Evolutionary conservation across 805 yeast genomes (phyloP).

Genomic region (Saccharomycopsis sp.): DNA sequence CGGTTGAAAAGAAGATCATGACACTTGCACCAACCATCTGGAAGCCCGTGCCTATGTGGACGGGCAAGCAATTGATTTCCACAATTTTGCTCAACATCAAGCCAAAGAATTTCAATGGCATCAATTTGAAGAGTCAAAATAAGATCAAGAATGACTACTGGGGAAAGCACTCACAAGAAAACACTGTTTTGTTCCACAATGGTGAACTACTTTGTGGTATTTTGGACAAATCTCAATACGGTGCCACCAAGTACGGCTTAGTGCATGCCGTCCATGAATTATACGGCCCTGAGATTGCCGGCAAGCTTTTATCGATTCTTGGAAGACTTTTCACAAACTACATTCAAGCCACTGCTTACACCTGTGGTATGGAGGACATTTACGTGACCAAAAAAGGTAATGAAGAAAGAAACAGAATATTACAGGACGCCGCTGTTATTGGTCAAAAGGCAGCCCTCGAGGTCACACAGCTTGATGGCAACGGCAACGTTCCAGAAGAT

Average conservation of each 20-base stretch:
- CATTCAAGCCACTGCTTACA: slow-evolving; percentile 84
- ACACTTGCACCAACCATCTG: slow-evolving; percentile 84
- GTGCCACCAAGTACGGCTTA: slow-evolving; percentile 94
- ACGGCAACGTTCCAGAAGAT: slow-evolving; percentile 31
- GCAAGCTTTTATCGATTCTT: slow-evolving; percentile 80
- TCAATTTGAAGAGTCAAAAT: slow-evolving; percentile 74
- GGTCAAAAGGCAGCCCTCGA: slow-evolving; percentile 93
- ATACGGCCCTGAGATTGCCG: slow-evolving; percentile 86
- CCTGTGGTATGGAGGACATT: slow-evolving; percentile 99
- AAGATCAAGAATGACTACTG: slow-evolving; percentile 92
- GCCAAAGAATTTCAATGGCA: slow-evolving; percentile 83
- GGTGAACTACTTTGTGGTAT: slow-evolving; percentile 91
- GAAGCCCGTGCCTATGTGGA: slow-evolving; percentile 90
- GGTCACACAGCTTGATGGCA: slow-evolving; percentile 69
- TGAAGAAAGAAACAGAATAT: slow-evolving; percentile 74
- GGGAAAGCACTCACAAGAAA: slow-evolving; percentile 80
- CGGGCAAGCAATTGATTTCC: slow-evolving; percentile 94
- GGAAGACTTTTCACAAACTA: slow-evolving; percentile 94
- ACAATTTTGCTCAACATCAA: slow-evolving; percentile 85
- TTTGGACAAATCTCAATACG: slow-evolving; percentile 95
- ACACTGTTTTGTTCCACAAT: slow-evolving; percentile 72
- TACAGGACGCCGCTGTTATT: slow-evolving; percentile 65
- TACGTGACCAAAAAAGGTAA: slow-evolving; percentile 89
- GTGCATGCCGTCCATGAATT: slow-evolving; percentile 95
- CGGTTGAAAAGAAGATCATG: slow-evolving; percentile 54